Evolutionary conservation across 768 basidiomycete species (phyloP).

Genomic region (Tulasnella sp.): DNA sequence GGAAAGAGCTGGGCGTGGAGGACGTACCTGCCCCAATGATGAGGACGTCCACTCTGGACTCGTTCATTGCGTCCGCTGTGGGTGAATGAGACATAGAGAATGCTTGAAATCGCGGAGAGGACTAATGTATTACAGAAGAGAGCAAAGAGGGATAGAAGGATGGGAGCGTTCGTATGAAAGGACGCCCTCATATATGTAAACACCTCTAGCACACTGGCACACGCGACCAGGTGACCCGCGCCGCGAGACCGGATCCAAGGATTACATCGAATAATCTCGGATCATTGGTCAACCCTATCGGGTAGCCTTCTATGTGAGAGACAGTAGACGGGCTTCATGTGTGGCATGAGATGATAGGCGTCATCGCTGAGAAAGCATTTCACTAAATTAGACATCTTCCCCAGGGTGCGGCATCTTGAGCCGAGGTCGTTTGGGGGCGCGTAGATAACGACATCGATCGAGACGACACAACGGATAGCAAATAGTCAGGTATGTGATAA

Average conservation of each 20-base stretch:
- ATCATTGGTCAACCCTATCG: not conserved
- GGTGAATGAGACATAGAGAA: not conserved
- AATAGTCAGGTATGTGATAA: not conserved
- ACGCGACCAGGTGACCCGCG: not conserved
- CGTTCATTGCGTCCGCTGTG: not conserved
- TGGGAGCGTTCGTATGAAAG: not conserved
- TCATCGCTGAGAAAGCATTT: not conserved
- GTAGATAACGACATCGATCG: not conserved
- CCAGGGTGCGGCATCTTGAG: not conserved
- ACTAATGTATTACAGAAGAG: not conserved
- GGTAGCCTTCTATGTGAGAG: not conserved
- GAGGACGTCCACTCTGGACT: slow-evolving; percentile 31
- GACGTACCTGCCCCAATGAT: slow-evolving; percentile 30
- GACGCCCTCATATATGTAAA: not conserved
- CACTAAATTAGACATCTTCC: not conserved
- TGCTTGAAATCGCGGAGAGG: not conserved
- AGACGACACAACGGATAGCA: not conserved
- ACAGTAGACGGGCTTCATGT: not conserved
- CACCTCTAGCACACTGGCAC: not conserved
- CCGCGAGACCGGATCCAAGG: slow-evolving; percentile 18
- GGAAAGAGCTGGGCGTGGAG: slow-evolving; percentile 24
- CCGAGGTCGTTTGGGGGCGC: not conserved
- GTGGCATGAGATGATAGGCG: not conserved
- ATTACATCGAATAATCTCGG: not conserved
- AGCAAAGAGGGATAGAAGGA: not conserved